These are phyloP conservation scores for Aspergillus campestris DNA, from an alignment of 495 filamentous ascomycete species.

Conservation along the genomic window DNA sequence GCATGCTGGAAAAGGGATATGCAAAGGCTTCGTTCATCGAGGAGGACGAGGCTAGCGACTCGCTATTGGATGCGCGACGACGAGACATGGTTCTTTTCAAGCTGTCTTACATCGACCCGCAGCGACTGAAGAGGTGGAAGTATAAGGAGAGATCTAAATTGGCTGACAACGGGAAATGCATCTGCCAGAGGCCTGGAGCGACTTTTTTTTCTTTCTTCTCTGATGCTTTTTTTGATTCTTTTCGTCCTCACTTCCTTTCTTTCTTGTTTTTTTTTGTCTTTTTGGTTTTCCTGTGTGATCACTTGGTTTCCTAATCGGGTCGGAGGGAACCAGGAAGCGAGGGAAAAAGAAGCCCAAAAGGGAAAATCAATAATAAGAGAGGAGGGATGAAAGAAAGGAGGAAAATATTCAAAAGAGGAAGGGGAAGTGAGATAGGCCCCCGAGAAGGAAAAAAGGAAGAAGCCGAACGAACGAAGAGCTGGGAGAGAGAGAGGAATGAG, in stretches of 20 bases:
- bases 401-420: too few relatives aligned
- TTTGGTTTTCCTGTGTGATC: background rate
- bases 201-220: constrained; percentile 7
- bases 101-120: constrained; percentile 11
- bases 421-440: too few relatives aligned
- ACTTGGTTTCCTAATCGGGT: too few relatives aligned
- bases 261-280: background rate
- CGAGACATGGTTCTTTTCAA: constrained; percentile 29
- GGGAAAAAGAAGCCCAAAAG: too few relatives aligned
- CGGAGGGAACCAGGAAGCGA: too few relatives aligned
- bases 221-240: constrained; percentile 4
- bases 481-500: background rate
- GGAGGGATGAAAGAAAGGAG: too few relatives aligned
- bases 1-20: constrained; percentile 25
- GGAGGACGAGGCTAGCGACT: constrained; percentile 18
- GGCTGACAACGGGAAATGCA: constrained; percentile 11
- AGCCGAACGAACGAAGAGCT: background rate
- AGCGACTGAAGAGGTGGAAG: constrained; percentile 2
- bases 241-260: background rate
- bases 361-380: too few relatives aligned
- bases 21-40: constrained; percentile 30
- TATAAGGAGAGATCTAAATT: background rate
- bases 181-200: constrained; percentile 4
- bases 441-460: background rate
- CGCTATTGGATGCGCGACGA: constrained; percentile 36